phyloP scores from a whole-genome alignment of 2,329 filamentous ascomycete genomes.

The Apiospora hydei region DNA sequence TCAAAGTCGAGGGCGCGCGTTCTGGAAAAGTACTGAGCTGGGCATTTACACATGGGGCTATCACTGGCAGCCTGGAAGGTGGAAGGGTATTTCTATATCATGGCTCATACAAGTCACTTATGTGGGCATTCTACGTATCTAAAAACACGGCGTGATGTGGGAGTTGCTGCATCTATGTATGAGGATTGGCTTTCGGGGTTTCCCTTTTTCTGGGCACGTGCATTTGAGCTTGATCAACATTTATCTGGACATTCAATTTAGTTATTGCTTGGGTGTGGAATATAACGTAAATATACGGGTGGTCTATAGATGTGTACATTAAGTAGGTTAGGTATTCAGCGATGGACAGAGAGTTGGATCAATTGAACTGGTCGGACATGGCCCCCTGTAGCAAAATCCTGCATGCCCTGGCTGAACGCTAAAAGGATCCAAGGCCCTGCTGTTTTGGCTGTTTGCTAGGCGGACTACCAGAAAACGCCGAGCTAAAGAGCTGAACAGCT shows the following conservation, averaged over 20 bases:
- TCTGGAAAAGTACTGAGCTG: constrained; percentile 7
- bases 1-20: constrained; percentile 19
- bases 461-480: not conserved
- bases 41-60: not conserved
- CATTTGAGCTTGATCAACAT: too few species aligned
- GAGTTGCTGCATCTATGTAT: not conserved
- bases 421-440: not conserved
- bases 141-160: not conserved
- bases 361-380: too few species aligned
- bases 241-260: too few species aligned
- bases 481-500: not conserved
- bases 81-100: not conserved
- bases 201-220: not conserved
- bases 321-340: too few species aligned
- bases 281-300: too few species aligned
- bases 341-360: too few species aligned
- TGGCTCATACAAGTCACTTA: not conserved
- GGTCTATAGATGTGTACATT: too few species aligned
- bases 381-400: not conserved
- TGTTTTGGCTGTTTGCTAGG: not conserved
- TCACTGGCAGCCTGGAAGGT: too few species aligned
- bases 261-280: too few species aligned
- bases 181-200: not conserved
- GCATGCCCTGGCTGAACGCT: too few species aligned
- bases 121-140: not conserved